Percentiles rank a stretch among this genome's conserved stretches.
Evolutionary conservation across 2,329 filamentous ascomycete species (phyloP).

Genomic region (Ascochyta lentis): DNA sequence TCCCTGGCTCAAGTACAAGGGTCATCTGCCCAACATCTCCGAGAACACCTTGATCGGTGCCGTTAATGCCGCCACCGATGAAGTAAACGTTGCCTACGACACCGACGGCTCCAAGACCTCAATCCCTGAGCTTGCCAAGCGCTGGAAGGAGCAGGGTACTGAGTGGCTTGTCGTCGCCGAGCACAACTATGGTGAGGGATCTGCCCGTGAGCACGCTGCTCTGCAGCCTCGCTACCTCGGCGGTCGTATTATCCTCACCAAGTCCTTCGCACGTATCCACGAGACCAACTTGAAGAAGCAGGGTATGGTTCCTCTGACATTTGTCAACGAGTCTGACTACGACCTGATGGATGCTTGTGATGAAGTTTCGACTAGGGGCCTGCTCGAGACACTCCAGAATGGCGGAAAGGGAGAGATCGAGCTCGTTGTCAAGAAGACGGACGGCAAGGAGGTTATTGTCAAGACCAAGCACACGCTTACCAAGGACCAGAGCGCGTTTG

Average conservation of each 20-base stretch:
- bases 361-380: constrained; percentile 78
- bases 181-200: constrained; percentile 96
- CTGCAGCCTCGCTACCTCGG: constrained; percentile 91
- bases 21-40: constrained; percentile 95
- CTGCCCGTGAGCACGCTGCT: constrained; percentile 86
- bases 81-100: constrained; percentile 93
- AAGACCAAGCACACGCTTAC: constrained; percentile 87
- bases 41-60: constrained; percentile 98
- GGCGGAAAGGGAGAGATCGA: constrained; percentile 80
- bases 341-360: constrained; percentile 84
- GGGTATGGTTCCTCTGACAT: constrained; percentile 92
- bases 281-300: constrained; percentile 98
- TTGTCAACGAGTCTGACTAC: constrained; percentile 87
- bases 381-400: constrained; percentile 80
- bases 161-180: constrained; percentile 96
- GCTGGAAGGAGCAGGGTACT: constrained; percentile 77
- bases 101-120: constrained; percentile 74
- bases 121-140: constrained; percentile 85
- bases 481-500: constrained; percentile 88
- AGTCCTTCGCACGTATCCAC: constrained; percentile 90
- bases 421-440: constrained; percentile 60
- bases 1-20: constrained; percentile 99
- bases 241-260: constrained; percentile 80
- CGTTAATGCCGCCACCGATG: constrained; percentile 87
- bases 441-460: constrained; percentile 71